Evolutionary conservation across 148 eudicot genomes (phyloP).

Genomic region (Camellia japonica): DNA sequence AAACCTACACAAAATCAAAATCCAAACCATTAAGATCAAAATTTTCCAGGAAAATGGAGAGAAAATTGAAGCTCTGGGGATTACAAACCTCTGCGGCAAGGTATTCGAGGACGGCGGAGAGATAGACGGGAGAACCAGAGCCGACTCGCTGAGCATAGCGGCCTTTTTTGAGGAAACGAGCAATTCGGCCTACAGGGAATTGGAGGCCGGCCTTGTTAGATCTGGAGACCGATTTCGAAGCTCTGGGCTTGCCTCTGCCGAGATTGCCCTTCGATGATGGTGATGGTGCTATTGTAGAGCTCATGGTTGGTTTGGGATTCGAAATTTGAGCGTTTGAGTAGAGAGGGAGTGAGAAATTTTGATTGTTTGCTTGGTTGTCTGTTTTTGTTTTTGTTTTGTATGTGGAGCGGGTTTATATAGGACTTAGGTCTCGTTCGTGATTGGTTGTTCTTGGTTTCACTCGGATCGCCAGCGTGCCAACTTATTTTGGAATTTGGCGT

Average conservation of each 20-base stretch:
- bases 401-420: constrained; percentile 5
- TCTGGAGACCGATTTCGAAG: constrained; percentile 30
- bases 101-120: constrained; percentile 48
- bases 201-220: constrained; percentile 44
- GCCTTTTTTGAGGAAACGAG: constrained; percentile 40
- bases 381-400: background rate
- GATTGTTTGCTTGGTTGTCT: background rate
- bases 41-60: background rate
- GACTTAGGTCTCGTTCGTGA: background rate
- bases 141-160: constrained; percentile 48
- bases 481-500: background rate
- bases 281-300: background rate
- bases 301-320: background rate
- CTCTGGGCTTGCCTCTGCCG: constrained; percentile 32
- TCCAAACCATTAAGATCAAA: background rate
- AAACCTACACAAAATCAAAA: constrained; percentile 20
- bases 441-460: constrained; percentile 14
- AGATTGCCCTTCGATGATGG: constrained; percentile 14
- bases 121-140: constrained; percentile 46
- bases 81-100: constrained; percentile 42
- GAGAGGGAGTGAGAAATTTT: background rate
- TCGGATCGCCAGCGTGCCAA: constrained; percentile 34
- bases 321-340: background rate
- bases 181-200: constrained; percentile 46
- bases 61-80: background rate